A percentile compares a stretch with the other conserved stretches of the same genome.
These are phyloP conservation scores for Thermomucor indicae-seudaticae DNA, from an alignment of 371 early-diverging fungal genomes.

Conservation along the genomic window DNA sequence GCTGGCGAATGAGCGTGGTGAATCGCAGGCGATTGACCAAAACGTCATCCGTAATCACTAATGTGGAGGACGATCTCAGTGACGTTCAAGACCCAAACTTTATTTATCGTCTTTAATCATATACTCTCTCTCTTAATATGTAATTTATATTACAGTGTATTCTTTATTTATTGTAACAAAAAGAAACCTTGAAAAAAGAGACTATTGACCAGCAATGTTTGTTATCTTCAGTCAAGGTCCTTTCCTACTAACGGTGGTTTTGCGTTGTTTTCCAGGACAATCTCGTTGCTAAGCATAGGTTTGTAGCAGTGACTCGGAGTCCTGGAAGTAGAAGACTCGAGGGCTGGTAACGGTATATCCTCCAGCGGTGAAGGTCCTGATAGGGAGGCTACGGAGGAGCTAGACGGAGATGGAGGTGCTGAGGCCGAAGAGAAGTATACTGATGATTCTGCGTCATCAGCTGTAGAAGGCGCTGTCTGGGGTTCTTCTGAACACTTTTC, in stretches of 20 bases:
- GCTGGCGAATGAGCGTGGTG: constrained; percentile 19
- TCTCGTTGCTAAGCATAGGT: constrained; percentile 5
- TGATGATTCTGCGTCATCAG: constrained; percentile 14
- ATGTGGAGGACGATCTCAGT: constrained; percentile 25
- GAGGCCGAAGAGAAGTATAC: constrained; percentile 21
- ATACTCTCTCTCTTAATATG: not conserved
- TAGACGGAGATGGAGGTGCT: constrained; percentile 9
- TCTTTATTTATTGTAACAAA: not conserved
- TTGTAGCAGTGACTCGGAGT: not conserved
- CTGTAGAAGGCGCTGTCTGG: not conserved
- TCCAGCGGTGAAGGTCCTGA: not conserved
- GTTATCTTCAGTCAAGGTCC: too few relatives aligned
- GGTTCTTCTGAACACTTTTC: too few relatives aligned
- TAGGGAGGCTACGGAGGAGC: constrained; percentile 1
- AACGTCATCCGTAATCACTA: constrained; percentile 5
- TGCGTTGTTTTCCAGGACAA: too few relatives aligned
- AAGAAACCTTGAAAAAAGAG: too few relatives aligned
- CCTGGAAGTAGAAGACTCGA: constrained; percentile 4
- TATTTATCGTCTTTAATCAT: constrained; percentile 20
- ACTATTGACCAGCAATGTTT: too few relatives aligned
- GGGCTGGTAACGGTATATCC: constrained; percentile 3
- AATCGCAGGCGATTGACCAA: constrained; percentile 13
- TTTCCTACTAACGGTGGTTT: too few relatives aligned
- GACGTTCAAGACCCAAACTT: constrained; percentile 29
- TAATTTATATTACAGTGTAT: too few relatives aligned